phyloP scores from a whole-genome alignment of 345 rosid species.

The Combretum micranthum region DNA sequence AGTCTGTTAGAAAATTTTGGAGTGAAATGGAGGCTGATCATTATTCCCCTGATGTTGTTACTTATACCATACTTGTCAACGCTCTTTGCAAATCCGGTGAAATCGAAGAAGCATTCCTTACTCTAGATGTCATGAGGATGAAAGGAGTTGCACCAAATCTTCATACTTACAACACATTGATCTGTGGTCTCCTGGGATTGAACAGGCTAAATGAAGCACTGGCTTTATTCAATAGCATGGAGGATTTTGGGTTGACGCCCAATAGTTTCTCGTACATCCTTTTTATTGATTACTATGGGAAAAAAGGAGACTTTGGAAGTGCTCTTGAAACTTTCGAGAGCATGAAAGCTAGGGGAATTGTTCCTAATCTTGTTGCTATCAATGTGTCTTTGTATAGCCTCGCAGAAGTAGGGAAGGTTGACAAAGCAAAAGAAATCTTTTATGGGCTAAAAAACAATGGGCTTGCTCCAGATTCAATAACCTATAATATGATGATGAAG shows the following conservation, averaged over 20 bases:
- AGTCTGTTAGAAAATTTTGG: constrained; percentile 68
- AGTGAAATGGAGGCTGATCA: constrained; percentile 80
- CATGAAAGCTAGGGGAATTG: constrained; percentile 72
- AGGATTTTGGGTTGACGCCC: constrained; percentile 53
- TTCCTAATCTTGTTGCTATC: constrained; percentile 76
- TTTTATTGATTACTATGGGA: constrained; percentile 88
- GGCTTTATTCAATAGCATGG: constrained; percentile 50
- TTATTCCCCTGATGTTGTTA: constrained; percentile 71
- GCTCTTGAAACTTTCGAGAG: constrained; percentile 75
- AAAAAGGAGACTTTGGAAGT: constrained; percentile 49
- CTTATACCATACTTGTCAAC: constrained; percentile 66
- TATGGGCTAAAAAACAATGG: constrained; percentile 53
- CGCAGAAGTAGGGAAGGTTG: constrained; percentile 55
- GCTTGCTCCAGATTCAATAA: constrained; percentile 67
- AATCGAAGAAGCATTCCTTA: constrained; percentile 54
- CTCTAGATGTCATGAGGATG: constrained; percentile 59
- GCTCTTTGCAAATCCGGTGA: constrained; percentile 65
- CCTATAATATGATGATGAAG: constrained; percentile 97
- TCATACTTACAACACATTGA: constrained; percentile 76
- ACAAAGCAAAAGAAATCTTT: constrained; percentile 71
- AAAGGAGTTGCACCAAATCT: constrained; percentile 60
- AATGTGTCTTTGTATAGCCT: constrained; percentile 82
- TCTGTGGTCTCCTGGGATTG: constrained; percentile 60
- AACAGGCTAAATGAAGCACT: constrained; percentile 56
- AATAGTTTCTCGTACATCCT: constrained; percentile 73